phyloP scores from a whole-genome alignment of 148 eudicot genomes.

The Chenopodium berlandieri region DNA sequence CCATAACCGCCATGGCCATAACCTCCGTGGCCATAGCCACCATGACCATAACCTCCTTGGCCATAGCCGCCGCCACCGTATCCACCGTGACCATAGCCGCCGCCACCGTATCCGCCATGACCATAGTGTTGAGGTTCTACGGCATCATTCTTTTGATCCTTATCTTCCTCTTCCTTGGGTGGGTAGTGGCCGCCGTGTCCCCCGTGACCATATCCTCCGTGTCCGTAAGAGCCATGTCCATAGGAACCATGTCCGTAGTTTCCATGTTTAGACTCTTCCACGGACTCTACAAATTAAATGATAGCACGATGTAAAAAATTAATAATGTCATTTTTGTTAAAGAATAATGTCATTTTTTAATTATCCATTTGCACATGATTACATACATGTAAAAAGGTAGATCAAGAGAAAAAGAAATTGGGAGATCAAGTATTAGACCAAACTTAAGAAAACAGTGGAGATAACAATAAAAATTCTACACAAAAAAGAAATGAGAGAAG shows the following conservation, averaged over 20 bases:
- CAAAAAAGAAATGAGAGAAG: too few relatives aligned
- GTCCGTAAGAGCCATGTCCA: not conserved
- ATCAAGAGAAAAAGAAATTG: too few relatives aligned
- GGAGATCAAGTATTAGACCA: too few relatives aligned
- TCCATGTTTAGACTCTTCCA: not conserved
- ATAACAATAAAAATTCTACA: too few relatives aligned
- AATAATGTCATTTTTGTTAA: too few relatives aligned
- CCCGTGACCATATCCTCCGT: not conserved
- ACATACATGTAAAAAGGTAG: too few relatives aligned
- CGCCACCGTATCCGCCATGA: not conserved
- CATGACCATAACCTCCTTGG: not conserved
- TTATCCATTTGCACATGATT: too few relatives aligned
- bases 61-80: not conserved
- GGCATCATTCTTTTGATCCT: not conserved
- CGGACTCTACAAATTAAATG: not conserved
- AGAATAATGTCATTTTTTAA: too few relatives aligned
- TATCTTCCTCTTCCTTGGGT: not conserved
- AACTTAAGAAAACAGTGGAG: too few relatives aligned
- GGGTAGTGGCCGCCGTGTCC: not conserved
- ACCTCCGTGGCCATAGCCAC: not conserved
- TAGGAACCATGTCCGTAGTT: not conserved
- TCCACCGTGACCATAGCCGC: not conserved
- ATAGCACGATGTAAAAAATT: too few relatives aligned
- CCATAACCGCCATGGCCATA: not conserved
- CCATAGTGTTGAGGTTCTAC: not conserved